These are phyloP conservation scores for Trichosanthes truncata DNA, from an alignment of 306 rosid genomes.

Conservation along the genomic window DNA sequence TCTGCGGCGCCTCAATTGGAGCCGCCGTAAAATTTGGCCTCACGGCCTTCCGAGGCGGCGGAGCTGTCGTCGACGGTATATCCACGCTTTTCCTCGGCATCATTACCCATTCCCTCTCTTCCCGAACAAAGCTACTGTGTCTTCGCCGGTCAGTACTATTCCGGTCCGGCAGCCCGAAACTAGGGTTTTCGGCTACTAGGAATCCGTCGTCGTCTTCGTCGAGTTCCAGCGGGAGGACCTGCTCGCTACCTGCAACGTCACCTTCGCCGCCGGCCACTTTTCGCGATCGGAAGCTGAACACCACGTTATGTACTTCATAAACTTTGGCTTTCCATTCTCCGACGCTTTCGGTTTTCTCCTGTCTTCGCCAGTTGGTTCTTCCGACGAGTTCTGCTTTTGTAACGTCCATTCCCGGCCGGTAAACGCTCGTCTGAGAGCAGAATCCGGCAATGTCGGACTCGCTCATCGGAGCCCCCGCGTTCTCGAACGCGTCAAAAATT, in stretches of 20 bases:
- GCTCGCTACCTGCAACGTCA: conserved; percentile 68
- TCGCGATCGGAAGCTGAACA: conserved; percentile 80
- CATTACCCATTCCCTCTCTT: conserved; percentile 73
- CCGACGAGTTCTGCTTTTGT: conserved; percentile 78
- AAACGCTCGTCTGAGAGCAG: conserved; percentile 78
- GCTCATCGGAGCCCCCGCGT: conserved; percentile 69
- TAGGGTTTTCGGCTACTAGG: conserved; percentile 79
- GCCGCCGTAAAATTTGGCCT: conserved; percentile 13
- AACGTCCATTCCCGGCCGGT: conserved; percentile 93
- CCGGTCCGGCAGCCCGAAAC: conserved; percentile 31
- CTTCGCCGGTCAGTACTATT: conserved; percentile 37
- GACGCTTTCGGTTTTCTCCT: conserved; percentile 76
- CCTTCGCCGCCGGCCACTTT: conserved; percentile 44
- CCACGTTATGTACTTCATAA: conserved; percentile 72
- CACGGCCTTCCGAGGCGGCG: conserved; percentile 27
- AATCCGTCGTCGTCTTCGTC: conserved; percentile 96
- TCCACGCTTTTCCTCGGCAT: conserved; percentile 78
- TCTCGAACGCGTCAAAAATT: conserved; percentile 82
- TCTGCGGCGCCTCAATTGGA: conserved; percentile 27
- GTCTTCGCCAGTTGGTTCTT: conserved; percentile 85
- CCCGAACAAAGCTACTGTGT: conserved; percentile 74
- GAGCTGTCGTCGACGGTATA: conserved; percentile 25
- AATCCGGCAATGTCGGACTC: conserved; percentile 67
- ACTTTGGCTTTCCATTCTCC: conserved; percentile 89
- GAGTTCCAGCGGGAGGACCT: conserved; percentile 66